Evolutionary conservation across 2,329 filamentous ascomycete genomes (phyloP).

Genomic region (Pyrenophora teres): DNA sequence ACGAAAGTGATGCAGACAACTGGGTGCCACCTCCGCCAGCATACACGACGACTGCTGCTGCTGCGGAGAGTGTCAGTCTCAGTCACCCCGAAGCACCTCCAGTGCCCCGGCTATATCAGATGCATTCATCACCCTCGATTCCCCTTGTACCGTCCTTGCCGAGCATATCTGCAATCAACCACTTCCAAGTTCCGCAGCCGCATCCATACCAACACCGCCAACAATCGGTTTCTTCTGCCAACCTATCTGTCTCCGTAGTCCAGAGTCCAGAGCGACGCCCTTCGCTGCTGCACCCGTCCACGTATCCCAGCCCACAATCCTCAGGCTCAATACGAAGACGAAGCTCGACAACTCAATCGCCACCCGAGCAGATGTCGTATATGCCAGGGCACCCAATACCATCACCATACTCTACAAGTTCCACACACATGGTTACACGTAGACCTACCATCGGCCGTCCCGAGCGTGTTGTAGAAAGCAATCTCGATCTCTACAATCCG

Average conservation of each 20-base stretch:
- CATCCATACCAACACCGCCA: constrained; percentile 25
- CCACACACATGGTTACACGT: constrained; percentile 9
- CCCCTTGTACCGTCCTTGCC: constrained; percentile 36
- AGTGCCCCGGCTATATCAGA: constrained; percentile 15
- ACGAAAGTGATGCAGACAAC: constrained; percentile 86
- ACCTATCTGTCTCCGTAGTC: constrained; percentile 29
- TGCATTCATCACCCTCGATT: constrained; percentile 14
- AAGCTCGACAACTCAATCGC: constrained; percentile 28
- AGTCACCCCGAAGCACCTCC: constrained; percentile 42
- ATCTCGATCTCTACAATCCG: constrained; percentile 28
- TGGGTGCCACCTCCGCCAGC: constrained; percentile 87
- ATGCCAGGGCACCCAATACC: constrained; percentile 6
- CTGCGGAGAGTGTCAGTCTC: constrained; percentile 44
- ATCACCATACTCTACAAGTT: constrained; percentile 6
- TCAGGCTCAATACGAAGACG: constrained; percentile 27
- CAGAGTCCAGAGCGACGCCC: constrained; percentile 27
- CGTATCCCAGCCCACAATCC: constrained; percentile 38
- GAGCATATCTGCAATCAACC: constrained; percentile 28
- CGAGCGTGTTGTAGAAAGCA: constrained; percentile 24
- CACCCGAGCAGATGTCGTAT: constrained; percentile 18
- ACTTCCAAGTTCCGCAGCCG: constrained; percentile 33
- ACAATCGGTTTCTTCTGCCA: constrained; percentile 39
- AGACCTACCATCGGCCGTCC: constrained; percentile 19
- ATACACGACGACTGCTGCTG: constrained; percentile 67
- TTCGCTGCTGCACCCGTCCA: constrained; percentile 42